A percentile compares a stretch with the other conserved stretches of the same genome.
Evolutionary conservation across 139 green algal genomes (phyloP).

Genomic region (Tetraselmis chui): DNA sequence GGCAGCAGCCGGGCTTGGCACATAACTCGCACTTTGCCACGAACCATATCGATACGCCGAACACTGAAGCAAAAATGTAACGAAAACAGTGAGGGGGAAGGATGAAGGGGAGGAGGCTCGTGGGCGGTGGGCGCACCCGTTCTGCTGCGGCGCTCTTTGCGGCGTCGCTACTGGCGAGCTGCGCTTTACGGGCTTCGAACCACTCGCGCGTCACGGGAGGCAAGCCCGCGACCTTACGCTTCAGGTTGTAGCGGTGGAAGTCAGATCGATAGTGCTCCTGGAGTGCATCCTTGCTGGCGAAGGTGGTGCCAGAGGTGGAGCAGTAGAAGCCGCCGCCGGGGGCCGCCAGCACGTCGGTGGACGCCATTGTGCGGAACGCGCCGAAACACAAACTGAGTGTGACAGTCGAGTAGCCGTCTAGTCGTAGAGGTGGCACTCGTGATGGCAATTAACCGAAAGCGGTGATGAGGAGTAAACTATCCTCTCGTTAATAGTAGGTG

Average conservation of each 20-base stretch:
- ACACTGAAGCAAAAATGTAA: too few relatives aligned
- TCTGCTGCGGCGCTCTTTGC: neutral
- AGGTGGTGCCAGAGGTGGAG: conserved; percentile 62
- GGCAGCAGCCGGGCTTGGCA: too few relatives aligned
- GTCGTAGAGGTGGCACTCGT: too few relatives aligned
- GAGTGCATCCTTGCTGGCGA: conserved; percentile 64
- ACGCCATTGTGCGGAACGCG: neutral
- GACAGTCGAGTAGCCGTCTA: too few relatives aligned
- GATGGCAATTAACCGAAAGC: too few relatives aligned
- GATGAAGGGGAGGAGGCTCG: too few relatives aligned
- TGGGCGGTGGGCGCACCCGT: neutral
- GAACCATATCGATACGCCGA: too few relatives aligned
- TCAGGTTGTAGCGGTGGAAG: conserved; percentile 97
- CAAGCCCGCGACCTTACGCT: conserved; percentile 79
- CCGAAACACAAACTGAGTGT: too few relatives aligned
- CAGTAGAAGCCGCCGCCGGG: conserved; percentile 60
- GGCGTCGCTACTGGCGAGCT: conserved; percentile 43
- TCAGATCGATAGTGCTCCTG: conserved; percentile 83
- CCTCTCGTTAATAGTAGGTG: too few relatives aligned
- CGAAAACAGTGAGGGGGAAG: neutral
- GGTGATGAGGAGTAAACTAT: too few relatives aligned
- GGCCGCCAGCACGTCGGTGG: neutral
- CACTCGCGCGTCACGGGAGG: conserved; percentile 79
- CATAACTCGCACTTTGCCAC: too few relatives aligned
- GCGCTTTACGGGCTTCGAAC: conserved; percentile 82